Conservation (phyloP, 441 rosid genomes). For the Corymbia citriodora region DNA sequence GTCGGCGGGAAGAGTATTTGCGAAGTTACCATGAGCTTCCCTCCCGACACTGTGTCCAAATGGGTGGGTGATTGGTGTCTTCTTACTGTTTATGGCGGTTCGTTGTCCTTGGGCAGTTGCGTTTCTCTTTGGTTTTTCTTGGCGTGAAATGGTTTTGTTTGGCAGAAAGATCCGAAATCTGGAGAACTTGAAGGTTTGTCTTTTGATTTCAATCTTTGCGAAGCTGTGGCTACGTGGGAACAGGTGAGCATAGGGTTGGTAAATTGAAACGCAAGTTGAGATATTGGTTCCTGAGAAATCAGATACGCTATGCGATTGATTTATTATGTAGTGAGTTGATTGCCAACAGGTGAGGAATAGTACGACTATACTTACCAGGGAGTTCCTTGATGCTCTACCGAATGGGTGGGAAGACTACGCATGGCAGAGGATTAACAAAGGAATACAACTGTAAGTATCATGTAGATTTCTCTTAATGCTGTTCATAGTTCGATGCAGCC, state of each 20-base stretch:
- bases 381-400: slow-evolving; percentile 85
- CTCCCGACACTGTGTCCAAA: slow-evolving; percentile 70
- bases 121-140: not conserved
- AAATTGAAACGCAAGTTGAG: not conserved
- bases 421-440: slow-evolving; percentile 94
- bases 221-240: slow-evolving; percentile 96
- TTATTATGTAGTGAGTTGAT: slow-evolving; percentile 43
- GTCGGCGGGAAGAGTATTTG: slow-evolving; percentile 59
- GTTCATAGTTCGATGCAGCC: not conserved
- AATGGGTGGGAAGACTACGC: slow-evolving; percentile 98
- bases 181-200: slow-evolving; percentile 78
- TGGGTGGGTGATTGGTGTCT: slow-evolving; percentile 41
- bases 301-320: slow-evolving; percentile 26
- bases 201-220: slow-evolving; percentile 76
- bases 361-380: slow-evolving; percentile 83
- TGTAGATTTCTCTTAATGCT: not conserved
- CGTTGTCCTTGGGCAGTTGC: not conserved
- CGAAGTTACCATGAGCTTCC: slow-evolving; percentile 56
- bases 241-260: slow-evolving; percentile 40
- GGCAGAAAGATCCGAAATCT: slow-evolving; percentile 83
- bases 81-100: not conserved
- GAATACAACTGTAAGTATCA: slow-evolving; percentile 67
- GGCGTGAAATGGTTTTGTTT: not conserved
- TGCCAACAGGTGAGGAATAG: slow-evolving; percentile 80
- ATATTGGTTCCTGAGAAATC: not conserved